Conservation (phyloP, 139 green algal genomes). For the Edaphochlamys debaryana region DNA sequence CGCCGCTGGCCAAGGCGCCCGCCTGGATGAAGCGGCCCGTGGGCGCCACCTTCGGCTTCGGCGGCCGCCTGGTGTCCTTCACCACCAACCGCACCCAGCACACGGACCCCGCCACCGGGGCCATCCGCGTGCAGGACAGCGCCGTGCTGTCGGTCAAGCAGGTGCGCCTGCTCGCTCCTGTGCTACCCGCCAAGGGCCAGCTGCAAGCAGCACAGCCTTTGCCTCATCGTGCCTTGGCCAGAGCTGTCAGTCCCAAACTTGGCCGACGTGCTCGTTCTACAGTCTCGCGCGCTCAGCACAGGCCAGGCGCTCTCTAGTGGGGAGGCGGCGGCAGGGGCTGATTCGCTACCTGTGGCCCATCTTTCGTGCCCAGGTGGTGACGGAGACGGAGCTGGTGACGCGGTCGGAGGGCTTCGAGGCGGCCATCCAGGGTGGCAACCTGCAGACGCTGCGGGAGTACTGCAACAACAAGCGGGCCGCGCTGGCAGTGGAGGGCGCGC, state of each 20-base stretch:
- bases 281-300: no score
- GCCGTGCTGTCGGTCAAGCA: slow-evolving; percentile 38
- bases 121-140: slow-evolving; percentile 12
- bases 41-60: slow-evolving; percentile 89
- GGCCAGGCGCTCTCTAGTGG: no score
- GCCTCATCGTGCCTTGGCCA: no score
- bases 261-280: no score
- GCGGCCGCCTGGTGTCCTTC: slow-evolving; percentile 80
- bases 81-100: slow-evolving; percentile 62
- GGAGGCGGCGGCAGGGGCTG: no score
- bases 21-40: slow-evolving; percentile 88
- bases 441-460: slow-evolving; percentile 72
- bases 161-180: no score
- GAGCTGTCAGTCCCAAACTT: no score
- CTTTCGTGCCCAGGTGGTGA: slow-evolving; percentile 75
- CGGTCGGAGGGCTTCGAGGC: slow-evolving; percentile 82
- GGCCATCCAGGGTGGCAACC: slow-evolving; percentile 75
- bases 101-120: slow-evolving; percentile 50
- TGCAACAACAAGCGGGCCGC: slow-evolving; percentile 70
- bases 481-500: background rate
- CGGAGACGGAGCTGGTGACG: slow-evolving; percentile 78
- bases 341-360: no score
- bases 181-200: no score
- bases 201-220: no score
- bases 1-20: slow-evolving; percentile 73